A percentile compares a stretch with the other conserved stretches of the same genome.
These are phyloP conservation scores for Agapanthus africanus DNA, from an alignment of 106 monocot genomes.

Conservation along the genomic window DNA sequence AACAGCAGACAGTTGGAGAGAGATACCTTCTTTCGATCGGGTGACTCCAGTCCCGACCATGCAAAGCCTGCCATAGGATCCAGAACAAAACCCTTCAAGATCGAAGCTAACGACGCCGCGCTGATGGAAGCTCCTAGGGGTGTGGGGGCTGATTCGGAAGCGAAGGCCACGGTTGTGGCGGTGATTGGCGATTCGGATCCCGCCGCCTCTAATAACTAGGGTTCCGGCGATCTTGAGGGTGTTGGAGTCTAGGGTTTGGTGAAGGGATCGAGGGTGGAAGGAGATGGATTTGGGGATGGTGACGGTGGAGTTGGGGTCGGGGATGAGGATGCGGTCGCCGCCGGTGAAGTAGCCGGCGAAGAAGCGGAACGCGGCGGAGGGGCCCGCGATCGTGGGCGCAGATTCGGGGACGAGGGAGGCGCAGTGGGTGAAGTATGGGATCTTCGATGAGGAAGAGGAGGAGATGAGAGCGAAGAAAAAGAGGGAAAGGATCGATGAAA, in stretches of 20 bases:
- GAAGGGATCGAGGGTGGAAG: conserved; percentile 19
- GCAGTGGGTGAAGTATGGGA: conserved; percentile 44
- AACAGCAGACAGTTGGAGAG: conserved; percentile 33
- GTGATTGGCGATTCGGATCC: conserved; percentile 6
- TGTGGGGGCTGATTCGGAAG: conserved; percentile 22
- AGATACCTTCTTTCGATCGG: conserved; percentile 26
- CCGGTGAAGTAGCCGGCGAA: conserved; percentile 29
- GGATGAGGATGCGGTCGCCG: conserved; percentile 26
- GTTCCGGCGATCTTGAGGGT: conserved; percentile 23
- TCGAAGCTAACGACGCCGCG: conserved; percentile 24
- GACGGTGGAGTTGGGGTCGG: conserved; percentile 1
- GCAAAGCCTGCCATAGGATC: conserved; percentile 41
- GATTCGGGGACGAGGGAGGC: conserved; percentile 26
- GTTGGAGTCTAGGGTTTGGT: conserved; percentile 9
- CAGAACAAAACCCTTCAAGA: conserved; percentile 56
- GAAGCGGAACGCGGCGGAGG: conserved; percentile 12
- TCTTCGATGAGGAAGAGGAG: conserved; percentile 12
- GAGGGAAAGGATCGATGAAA: not conserved
- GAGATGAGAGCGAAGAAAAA: conserved; percentile 7
- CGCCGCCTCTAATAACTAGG: conserved; percentile 22
- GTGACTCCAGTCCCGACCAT: conserved; percentile 52
- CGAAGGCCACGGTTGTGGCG: conserved; percentile 9
- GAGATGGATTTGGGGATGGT: conserved; percentile 18
- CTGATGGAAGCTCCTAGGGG: conserved; percentile 14
- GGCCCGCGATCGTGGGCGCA: not conserved